Evolutionary conservation across 164 flowering plant species (phyloP).

Genomic region (Kingdonia uniflora): DNA sequence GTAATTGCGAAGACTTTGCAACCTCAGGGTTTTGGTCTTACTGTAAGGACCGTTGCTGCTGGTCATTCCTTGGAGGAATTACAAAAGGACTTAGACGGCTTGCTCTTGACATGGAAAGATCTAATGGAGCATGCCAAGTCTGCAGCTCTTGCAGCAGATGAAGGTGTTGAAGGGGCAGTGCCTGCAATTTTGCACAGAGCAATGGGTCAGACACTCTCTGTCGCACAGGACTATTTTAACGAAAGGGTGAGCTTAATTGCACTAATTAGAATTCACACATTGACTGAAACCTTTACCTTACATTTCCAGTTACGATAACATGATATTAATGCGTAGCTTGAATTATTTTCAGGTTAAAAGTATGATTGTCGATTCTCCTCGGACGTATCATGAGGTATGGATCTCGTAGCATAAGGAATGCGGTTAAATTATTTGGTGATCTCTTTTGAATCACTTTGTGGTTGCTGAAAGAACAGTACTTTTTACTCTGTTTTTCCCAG

Average conservation of each 20-base stretch:
- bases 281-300: neutral
- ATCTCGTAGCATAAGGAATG: neutral
- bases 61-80: conserved; percentile 83
- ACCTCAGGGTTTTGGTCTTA: conserved; percentile 88
- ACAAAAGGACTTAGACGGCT: conserved; percentile 78
- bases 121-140: conserved; percentile 83
- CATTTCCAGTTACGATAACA: neutral
- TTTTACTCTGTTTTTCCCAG: conserved; percentile 25
- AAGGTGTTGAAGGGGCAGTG: conserved; percentile 81
- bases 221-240: conserved; percentile 89
- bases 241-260: conserved; percentile 41
- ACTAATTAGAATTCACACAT: neutral
- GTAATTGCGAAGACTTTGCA: conserved; percentile 85
- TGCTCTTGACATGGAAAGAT: conserved; percentile 82
- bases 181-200: conserved; percentile 82
- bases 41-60: conserved; percentile 91
- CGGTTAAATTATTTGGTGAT: too few relatives aligned
- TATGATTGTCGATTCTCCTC: conserved; percentile 85
- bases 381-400: conserved; percentile 90
- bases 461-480: neutral
- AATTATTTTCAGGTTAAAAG: conserved; percentile 50
- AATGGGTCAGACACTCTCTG: conserved; percentile 89
- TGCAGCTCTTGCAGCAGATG: conserved; percentile 92
- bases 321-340: neutral
- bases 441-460: neutral